Percentiles rank a stretch among this genome's conserved stretches.
phyloP scores from a whole-genome alignment of 768 basidiomycete genomes.

The Dendrothele bispora region DNA sequence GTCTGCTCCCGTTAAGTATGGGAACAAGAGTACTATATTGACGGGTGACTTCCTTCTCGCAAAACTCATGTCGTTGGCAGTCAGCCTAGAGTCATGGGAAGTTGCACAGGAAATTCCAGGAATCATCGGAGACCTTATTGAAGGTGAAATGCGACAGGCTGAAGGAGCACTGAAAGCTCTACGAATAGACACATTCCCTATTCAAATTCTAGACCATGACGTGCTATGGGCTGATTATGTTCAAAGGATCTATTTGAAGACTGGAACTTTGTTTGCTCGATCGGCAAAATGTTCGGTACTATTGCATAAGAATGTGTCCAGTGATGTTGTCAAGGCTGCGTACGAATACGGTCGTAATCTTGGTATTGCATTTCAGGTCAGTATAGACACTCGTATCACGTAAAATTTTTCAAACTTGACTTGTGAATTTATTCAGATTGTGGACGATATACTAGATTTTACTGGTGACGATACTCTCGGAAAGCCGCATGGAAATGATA shows the following conservation, averaged over 20 bases:
- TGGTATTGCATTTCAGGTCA: neutral
- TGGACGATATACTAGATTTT: neutral
- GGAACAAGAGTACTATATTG: constrained; percentile 50
- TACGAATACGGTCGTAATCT: neutral
- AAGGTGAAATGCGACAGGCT: neutral
- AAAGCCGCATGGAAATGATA: neutral
- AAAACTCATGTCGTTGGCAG: neutral
- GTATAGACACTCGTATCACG: neutral
- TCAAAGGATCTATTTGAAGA: neutral
- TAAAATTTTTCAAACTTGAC: neutral
- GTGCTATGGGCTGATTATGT: neutral
- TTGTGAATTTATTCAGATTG: too few species aligned
- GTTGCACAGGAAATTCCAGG: neutral
- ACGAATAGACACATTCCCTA: neutral
- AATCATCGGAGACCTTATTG: neutral
- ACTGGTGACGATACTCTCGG: neutral
- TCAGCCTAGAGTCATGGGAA: neutral
- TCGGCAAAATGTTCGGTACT: neutral
- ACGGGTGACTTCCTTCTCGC: neutral
- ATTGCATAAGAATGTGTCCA: neutral
- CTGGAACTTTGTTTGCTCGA: neutral
- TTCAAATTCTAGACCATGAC: neutral
- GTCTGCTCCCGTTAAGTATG: constrained; percentile 43
- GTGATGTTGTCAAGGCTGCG: neutral
- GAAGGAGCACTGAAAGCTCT: neutral